These are phyloP conservation scores for Malassezia caprae DNA, from an alignment of 1,284 basidiomycete genomes.

Conservation along the genomic window DNA sequence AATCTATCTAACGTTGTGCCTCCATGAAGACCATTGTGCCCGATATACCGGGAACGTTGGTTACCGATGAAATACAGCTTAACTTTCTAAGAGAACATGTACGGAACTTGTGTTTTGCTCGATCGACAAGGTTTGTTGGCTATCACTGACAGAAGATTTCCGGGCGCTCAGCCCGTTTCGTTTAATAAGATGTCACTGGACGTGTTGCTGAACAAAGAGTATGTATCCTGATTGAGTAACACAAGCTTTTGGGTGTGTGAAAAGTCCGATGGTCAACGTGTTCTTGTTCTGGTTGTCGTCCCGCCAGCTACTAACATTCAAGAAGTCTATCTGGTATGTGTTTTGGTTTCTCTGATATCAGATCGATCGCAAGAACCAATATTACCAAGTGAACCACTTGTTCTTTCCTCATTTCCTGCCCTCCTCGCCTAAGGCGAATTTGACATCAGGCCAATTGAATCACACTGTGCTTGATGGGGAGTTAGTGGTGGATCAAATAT, in stretches of 20 bases:
- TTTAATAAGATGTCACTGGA: conserved; percentile 10
- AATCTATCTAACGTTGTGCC: neutral
- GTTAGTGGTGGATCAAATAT: conserved; percentile 77
- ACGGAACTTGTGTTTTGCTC: neutral
- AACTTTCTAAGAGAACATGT: conserved; percentile 13
- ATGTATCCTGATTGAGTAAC: neutral
- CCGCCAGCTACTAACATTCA: conserved; percentile 55
- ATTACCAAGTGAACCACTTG: conserved; percentile 60
- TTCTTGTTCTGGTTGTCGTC: conserved; percentile 69
- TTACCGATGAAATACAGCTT: conserved; percentile 11
- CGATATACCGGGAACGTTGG: conserved; percentile 4
- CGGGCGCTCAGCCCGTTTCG: conserved; percentile 14
- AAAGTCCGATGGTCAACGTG: conserved; percentile 94
- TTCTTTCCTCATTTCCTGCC: conserved; percentile 60
- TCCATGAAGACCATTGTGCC: conserved; percentile 2
- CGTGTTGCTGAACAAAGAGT: neutral
- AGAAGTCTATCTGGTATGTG: conserved; percentile 55
- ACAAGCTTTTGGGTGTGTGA: conserved; percentile 89
- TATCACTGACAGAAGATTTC: conserved; percentile 1
- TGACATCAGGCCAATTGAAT: conserved; percentile 51
- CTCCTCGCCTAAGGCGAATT: conserved; percentile 11
- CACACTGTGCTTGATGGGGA: conserved; percentile 85
- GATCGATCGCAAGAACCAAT: conserved; percentile 87
- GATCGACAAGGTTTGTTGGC: neutral
- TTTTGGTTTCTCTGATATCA: conserved; percentile 7